Conservation (phyloP, 208 protist genomes). For the Crithidia brevicula region DNA sequence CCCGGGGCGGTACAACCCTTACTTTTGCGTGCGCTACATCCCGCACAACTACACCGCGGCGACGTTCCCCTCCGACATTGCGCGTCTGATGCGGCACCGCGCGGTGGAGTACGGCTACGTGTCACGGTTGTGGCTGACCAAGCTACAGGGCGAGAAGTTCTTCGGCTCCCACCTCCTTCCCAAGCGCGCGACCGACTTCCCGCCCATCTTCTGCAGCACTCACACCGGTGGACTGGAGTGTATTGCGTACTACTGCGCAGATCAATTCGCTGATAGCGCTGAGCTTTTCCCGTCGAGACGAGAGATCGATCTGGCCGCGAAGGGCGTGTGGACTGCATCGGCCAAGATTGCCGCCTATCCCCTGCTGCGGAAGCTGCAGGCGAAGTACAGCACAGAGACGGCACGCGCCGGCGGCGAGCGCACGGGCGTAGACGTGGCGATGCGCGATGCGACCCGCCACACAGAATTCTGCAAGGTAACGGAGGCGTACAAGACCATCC, state of each 20-base stretch:
- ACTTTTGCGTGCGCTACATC: slow-evolving; percentile 61
- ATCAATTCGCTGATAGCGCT: slow-evolving; percentile 69
- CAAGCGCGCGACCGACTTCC: slow-evolving; percentile 44
- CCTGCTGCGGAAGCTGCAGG: slow-evolving; percentile 39
- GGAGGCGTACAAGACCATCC: slow-evolving; percentile 18
- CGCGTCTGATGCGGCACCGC: slow-evolving; percentile 58
- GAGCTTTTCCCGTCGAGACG: slow-evolving; percentile 42
- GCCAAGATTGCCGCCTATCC: slow-evolving; percentile 62
- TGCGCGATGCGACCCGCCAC: slow-evolving; percentile 38
- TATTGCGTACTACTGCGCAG: slow-evolving; percentile 71
- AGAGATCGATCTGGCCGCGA: slow-evolving; percentile 56
- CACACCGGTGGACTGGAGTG: slow-evolving; percentile 48
- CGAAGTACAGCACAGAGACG: slow-evolving; percentile 6
- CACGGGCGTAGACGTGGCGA: slow-evolving; percentile 37
- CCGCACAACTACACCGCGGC: slow-evolving; percentile 60
- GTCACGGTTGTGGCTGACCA: slow-evolving; percentile 77
- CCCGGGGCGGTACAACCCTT: slow-evolving; percentile 72
- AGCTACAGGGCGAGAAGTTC: slow-evolving; percentile 44
- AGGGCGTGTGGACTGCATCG: slow-evolving; percentile 41
- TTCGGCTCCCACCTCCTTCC: slow-evolving; percentile 46
- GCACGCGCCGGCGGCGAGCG: slow-evolving; percentile 2
- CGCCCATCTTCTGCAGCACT: slow-evolving; percentile 45
- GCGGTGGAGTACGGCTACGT: slow-evolving; percentile 76
- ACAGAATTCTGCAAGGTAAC: slow-evolving; percentile 22
- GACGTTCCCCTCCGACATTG: slow-evolving; percentile 38